Evolutionary conservation across 345 rosid species (phyloP), one percentile per base, ranked within the genome.

Genomic region (Leavenworthia alabamica): DNA sequence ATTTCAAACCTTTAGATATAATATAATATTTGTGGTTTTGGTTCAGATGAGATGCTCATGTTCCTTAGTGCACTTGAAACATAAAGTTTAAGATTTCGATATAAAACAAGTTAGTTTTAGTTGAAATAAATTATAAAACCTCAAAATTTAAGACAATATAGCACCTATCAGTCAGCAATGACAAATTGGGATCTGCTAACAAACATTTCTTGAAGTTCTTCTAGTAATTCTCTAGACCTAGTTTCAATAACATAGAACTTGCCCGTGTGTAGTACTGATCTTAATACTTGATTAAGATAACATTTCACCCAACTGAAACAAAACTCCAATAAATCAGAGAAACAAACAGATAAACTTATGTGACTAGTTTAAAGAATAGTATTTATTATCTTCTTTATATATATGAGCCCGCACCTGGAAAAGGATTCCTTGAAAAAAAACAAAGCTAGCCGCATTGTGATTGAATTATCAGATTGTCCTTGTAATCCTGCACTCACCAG

Each of bases 11-110:
- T 89, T 73, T 84, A 80, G 46, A 85, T 76, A 57, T 83, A 90
- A 62, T 93, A 88, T 3, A 89, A 88, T 51, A 93, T 93, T 58
- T 85, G 86, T 16, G 89, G 88, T 73, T 96, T 82, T 37, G 97
- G 99, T 55, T 97, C 97, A 4, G 97, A 96, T 7, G 97, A 97
- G 77, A 93, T 89, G 55, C 68, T 82, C 60, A 79, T 96, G 46
- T 93, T 97, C 78, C 80, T 81, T 58, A 93, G 83, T 14, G 99
- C 99, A 76, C 99, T 93, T 82, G 33, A 47, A 56, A 40, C 33
- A 49, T 37, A n/a, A n/a, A n/a, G n/a, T 16, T 50, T 37, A 31
- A 5, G 6, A 29, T 5, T 20, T 48, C 22, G 28, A 39, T 39
- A 29, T 37, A 36, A 11, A 51, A 57, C 24, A 35, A 28, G 55